Percentiles rank a stretch among this genome's conserved stretches.
Evolutionary conservation across 768 basidiomycete species (phyloP).

Genomic region (Pseudohyphozyma bogoriensis): DNA sequence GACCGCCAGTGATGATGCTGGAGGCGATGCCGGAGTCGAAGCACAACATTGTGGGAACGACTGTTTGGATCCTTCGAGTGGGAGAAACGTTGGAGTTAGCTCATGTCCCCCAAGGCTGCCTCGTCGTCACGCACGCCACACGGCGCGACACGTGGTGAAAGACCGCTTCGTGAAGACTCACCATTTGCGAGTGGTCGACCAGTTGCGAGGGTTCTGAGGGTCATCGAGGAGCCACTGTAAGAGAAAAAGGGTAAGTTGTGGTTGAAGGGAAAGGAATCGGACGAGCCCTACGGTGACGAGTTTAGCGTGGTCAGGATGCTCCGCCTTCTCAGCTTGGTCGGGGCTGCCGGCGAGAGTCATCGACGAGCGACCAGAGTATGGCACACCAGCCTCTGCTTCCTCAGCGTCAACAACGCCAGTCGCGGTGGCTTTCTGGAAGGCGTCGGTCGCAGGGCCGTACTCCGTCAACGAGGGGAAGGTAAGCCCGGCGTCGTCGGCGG

Average conservation of each 20-base stretch:
- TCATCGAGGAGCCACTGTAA: background rate
- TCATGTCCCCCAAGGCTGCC: background rate
- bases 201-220: slow-evolving; percentile 31
- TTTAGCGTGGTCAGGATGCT: slow-evolving; percentile 14
- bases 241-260: too few species aligned
- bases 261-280: too few species aligned
- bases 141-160: background rate
- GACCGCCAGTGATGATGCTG: slow-evolving; percentile 34
- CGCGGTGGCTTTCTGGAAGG: background rate
- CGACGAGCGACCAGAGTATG: background rate
- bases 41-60: slow-evolving; percentile 26
- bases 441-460: slow-evolving; percentile 16
- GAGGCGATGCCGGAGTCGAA: slow-evolving; percentile 33
- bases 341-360: background rate
- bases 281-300: slow-evolving; percentile 29
- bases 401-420: slow-evolving; percentile 14
- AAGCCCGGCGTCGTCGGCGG: background rate
- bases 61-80: slow-evolving; percentile 16
- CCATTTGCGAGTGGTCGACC: slow-evolving; percentile 29
- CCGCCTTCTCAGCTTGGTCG: slow-evolving; percentile 19
- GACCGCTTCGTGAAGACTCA: background rate
- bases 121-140: background rate
- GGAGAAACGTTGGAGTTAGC: background rate
- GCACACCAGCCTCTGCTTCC: slow-evolving; percentile 10
- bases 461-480: slow-evolving; percentile 13